phyloP scores from a whole-genome alignment of 352 stramenopile genomes.

The Phytophthora lateralis region DNA sequence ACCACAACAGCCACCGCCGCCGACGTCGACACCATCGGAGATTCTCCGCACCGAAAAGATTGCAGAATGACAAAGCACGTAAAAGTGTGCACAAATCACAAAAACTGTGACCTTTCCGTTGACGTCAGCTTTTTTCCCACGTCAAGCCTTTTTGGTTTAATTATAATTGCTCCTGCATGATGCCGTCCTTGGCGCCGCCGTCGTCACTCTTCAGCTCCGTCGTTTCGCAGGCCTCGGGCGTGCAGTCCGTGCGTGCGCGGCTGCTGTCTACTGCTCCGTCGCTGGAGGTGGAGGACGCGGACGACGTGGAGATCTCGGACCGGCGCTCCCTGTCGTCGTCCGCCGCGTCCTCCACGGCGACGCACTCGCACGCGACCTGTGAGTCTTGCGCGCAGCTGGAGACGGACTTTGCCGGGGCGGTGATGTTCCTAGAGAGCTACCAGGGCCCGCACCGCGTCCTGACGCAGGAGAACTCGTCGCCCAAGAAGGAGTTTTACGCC shows the following conservation, averaged over 20 bases:
- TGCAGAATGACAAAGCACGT: constrained; percentile 1
- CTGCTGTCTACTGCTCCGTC: constrained; percentile 42
- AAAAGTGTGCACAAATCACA: neutral
- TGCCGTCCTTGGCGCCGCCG: constrained; percentile 47
- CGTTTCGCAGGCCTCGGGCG: constrained; percentile 46
- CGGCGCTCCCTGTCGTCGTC: constrained; percentile 42
- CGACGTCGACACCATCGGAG: constrained; percentile 42
- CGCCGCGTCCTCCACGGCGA: constrained; percentile 7
- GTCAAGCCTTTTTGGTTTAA: too few species aligned
- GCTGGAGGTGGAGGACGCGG: constrained; percentile 35
- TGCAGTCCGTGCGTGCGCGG: constrained; percentile 49
- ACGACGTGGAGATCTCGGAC: constrained; percentile 48
- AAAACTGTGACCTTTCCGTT: neutral
- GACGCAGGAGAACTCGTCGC: constrained; percentile 69
- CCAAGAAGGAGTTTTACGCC: constrained; percentile 82
- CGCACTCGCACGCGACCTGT: constrained; percentile 42
- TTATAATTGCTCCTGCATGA: too few species aligned
- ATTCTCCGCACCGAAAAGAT: neutral
- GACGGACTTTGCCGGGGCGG: constrained; percentile 70
- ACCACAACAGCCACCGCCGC: constrained; percentile 43
- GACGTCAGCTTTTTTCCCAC: neutral
- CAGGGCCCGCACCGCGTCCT: constrained; percentile 81
- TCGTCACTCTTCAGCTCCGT: constrained; percentile 46
- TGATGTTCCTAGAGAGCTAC: constrained; percentile 85
- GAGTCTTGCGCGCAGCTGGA: constrained; percentile 66